phyloP scores from a whole-genome alignment of 177 flowering plant genomes.

The Tripterygium wilfordii region DNA sequence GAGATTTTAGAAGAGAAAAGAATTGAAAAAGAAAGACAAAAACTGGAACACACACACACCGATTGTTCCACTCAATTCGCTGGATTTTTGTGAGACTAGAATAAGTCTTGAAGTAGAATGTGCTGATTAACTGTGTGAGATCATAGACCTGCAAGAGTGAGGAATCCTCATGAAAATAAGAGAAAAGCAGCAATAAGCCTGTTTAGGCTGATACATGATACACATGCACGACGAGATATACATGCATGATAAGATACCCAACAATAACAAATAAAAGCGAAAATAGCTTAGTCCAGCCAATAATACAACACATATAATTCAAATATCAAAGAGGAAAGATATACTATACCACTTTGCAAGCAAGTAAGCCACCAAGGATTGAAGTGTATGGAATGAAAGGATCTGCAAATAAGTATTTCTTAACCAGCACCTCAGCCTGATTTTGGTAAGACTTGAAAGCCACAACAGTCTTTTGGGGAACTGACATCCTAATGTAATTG shows the following conservation, averaged over 20 bases:
- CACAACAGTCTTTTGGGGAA: constrained; percentile 34
- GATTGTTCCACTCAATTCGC: constrained; percentile 82
- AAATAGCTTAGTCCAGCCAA: neutral
- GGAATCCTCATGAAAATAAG: neutral
- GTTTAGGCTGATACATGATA: too few species aligned
- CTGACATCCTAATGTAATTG: constrained; percentile 15
- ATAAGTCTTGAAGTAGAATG: constrained; percentile 58
- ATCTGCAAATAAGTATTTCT: constrained; percentile 64
- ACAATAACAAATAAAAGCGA: too few species aligned
- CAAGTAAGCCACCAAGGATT: constrained; percentile 57
- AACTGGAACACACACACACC: constrained; percentile 35
- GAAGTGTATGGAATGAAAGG: constrained; percentile 80
- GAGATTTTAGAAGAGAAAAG: too few species aligned
- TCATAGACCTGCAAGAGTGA: constrained; percentile 50
- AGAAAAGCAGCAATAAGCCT: neutral
- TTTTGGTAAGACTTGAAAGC: constrained; percentile 57
- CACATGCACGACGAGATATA: too few species aligned
- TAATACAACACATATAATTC: too few species aligned
- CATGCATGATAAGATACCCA: neutral
- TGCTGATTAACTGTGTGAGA: constrained; percentile 57
- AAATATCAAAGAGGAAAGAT: constrained; percentile 2
- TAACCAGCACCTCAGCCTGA: constrained; percentile 68
- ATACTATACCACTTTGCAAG: constrained; percentile 69
- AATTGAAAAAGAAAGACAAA: neutral
- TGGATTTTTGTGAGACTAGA: constrained; percentile 64